Base-by-base conservation (phyloP, 495 filamentous ascomycete genomes). In the Emericellopsis terricola region DNA sequence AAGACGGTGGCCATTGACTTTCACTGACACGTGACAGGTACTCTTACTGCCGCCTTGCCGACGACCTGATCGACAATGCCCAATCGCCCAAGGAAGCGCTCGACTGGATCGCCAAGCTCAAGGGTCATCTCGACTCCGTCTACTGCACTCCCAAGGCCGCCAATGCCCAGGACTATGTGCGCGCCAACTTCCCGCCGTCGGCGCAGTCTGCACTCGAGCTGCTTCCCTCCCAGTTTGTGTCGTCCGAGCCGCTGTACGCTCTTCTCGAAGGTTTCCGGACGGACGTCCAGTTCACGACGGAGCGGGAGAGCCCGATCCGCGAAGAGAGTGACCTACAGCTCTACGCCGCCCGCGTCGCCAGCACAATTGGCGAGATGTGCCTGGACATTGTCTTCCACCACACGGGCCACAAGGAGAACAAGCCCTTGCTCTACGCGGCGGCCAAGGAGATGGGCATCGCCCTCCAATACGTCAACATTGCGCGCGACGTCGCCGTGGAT, bases 391-490 rank as follows among this genome's bases (percentile, higher is more conserved):
- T 75, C 13, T 68, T 72, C 41, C 48, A 61, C 34, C 65, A 79
- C 38, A 59, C 47, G 34, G 39, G 41, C 7, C 46, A 37, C 18
- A 38, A 40, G 5, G 37, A 55, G 18, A 26, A 46, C 19, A 36
- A 49, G 34, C 37, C 41, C 7, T 24, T 38, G 3, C 51, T 64
- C 4, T 44, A 69, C 2, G 34, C 48, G 7, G 62, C 71, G 4
- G 71, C 69, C 5, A 49, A 55, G 4, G 57, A 54, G 1, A 80
- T 80, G 76, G 76, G 76, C 0, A 57, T 71, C 28, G 73, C 76
- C 13, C 48, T 81, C 19, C 76, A 81, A 39, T 78, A 71, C 41
- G 62, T 79, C 34, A 81, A 80, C 38, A 77, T 81, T 39, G 69
- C 76, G 17, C 69, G 76, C 6, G 76, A 81, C 40, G 71, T 80